Conservation (phyloP, 805 yeast genomes). For the Yarrowia sp. region DNA sequence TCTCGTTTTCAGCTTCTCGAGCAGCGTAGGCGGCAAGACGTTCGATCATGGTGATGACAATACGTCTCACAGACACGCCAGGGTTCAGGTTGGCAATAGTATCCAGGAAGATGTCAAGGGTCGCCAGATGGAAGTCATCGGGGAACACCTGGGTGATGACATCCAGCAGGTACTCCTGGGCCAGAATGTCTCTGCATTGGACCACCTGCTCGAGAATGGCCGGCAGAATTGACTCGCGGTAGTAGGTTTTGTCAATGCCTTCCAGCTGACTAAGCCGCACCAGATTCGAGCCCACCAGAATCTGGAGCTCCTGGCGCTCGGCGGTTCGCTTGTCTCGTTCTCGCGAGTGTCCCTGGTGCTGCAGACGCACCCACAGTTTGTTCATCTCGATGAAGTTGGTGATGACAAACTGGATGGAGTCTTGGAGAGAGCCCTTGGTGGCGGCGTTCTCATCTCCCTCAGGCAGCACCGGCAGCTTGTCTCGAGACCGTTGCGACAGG, state of each 20-base stretch:
- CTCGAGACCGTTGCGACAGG: slow-evolving; percentile 81
- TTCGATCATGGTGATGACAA: slow-evolving; percentile 73
- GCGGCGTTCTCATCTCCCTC: slow-evolving; percentile 41
- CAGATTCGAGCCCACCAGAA: slow-evolving; percentile 89
- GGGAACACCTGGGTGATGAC: slow-evolving; percentile 95
- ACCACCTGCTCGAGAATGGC: slow-evolving; percentile 85
- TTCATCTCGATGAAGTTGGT: slow-evolving; percentile 96
- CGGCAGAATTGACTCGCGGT: slow-evolving; percentile 68
- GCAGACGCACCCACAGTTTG: slow-evolving; percentile 95
- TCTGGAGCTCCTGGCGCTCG: slow-evolving; percentile 88
- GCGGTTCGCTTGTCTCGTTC: slow-evolving; percentile 75
- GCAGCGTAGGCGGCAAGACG: slow-evolving; percentile 53
- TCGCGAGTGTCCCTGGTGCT: slow-evolving; percentile 91
- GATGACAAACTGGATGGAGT: slow-evolving; percentile 78
- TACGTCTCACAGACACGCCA: slow-evolving; percentile 67
- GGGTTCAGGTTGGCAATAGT: slow-evolving; percentile 74
- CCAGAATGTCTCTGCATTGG: slow-evolving; percentile 89
- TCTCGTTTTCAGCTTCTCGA: slow-evolving; percentile 43
- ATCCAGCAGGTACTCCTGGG: slow-evolving; percentile 90
- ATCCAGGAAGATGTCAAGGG: slow-evolving; percentile 69
- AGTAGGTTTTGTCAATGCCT: slow-evolving; percentile 59
- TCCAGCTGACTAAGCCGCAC: slow-evolving; percentile 88
- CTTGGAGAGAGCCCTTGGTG: slow-evolving; percentile 56
- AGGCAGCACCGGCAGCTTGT: slow-evolving; percentile 57
- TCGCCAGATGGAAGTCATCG: slow-evolving; percentile 82